Conservation (phyloP, 768 basidiomycete genomes). For the Russula foetens region DNA sequence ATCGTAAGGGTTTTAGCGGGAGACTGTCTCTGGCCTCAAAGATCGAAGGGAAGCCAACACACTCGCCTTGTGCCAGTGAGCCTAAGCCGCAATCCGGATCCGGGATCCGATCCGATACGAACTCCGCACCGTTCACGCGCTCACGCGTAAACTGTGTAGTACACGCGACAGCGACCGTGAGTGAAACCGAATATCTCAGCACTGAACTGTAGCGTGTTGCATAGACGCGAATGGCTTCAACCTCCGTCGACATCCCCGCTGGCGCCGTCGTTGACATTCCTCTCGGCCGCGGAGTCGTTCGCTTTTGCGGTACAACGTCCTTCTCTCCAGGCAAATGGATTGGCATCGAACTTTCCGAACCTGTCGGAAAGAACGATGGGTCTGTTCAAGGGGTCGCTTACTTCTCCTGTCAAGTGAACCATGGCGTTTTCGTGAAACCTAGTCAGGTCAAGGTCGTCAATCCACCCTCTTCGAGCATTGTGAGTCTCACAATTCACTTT, state of each 20-base stretch:
- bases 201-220: too few relatives aligned
- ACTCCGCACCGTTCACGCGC: background rate
- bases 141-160: too few relatives aligned
- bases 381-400: constrained; percentile 70
- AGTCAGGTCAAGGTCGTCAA: constrained; percentile 65
- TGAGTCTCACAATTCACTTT: background rate
- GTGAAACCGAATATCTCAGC: background rate
- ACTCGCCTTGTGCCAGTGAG: too few relatives aligned
- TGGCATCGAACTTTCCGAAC: constrained; percentile 78
- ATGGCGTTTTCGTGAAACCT: constrained; percentile 87
- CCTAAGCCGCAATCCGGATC: background rate
- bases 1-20: background rate
- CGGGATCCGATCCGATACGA: background rate
- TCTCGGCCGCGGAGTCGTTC: constrained; percentile 75
- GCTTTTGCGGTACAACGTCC: constrained; percentile 76
- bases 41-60: too few relatives aligned
- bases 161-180: background rate
- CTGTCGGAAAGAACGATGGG: constrained; percentile 95
- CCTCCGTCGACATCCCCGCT: constrained; percentile 38
- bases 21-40: background rate
- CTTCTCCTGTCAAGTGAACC: constrained; percentile 65
- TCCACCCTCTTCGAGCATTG: background rate
- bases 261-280: constrained; percentile 75
- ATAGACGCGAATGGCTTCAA: constrained; percentile 8
- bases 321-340: constrained; percentile 93